Evolutionary conservation across 2,329 filamentous ascomycete species (phyloP), one percentile per base, ranked within the genome.

Genomic region (Beauveria asiatica): DNA sequence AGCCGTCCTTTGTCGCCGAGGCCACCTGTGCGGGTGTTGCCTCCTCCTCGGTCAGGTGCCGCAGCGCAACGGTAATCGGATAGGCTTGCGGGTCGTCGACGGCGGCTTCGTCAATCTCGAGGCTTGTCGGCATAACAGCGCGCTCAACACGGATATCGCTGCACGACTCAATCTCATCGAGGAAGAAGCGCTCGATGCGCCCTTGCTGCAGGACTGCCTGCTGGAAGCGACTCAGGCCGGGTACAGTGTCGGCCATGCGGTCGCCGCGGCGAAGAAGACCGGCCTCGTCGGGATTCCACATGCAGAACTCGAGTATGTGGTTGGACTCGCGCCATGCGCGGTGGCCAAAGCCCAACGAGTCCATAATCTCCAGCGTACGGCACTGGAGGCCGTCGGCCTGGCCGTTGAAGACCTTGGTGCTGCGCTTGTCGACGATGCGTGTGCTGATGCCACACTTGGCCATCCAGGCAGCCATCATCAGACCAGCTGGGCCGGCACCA

Each of bases 181-280:
- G 74, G 65, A 88, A 85, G 68, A 86, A 87, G 1, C 79, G 75
- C 67, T 90, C 87, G 62, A 90, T 83, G 1, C 86, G 81, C 3
- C 86, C 88, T 71, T 91, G 88, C 65, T 89, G 87, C 44, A 92
- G 70, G 4, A 88, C 83, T 3, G 84, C 80, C 67, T 90, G 81
- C 59, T 83, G 82, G 64, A 87, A 88, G 5, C 80, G 79, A 23
- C 80, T 85, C 54, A 87, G 75, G 0, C 83, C 84, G 0, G 80
- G 78, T 50, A 83, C 82, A 0, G 82, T 86, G 69, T 89, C 85
- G 0, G 82, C 78, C 19, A 87, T 83, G 48, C 83, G 78, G 54
- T 83, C 84, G 30, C 77, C 83, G 45, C 85, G 78, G 50, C 74
- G 74, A 57, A 90, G 78, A 0, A 74, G 69, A 1, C 85, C 84